Percentiles rank a stretch among this genome's conserved stretches.
Conservation (phyloP, 2,329 filamentous ascomycete genomes). For the Cladobotryum protrusum region DNA sequence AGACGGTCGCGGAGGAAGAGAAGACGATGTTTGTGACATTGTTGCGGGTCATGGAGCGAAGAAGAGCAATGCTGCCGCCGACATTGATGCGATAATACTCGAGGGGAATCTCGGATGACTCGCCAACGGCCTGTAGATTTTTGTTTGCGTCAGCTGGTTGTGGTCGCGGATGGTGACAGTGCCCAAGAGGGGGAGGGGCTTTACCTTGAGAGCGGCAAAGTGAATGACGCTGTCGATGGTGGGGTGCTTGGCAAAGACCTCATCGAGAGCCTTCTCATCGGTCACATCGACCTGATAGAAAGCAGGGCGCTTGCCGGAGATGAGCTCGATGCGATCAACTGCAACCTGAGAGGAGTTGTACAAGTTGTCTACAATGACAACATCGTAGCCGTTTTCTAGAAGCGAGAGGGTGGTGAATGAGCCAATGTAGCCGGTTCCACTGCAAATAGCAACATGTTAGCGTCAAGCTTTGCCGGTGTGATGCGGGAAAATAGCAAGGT, state of each 20-base stretch:
- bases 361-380: constrained; percentile 91
- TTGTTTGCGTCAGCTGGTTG: constrained; percentile 12
- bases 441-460: constrained; percentile 34
- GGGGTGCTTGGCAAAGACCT: constrained; percentile 81
- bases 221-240: constrained; percentile 98
- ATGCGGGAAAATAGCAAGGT: neutral
- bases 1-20: constrained; percentile 95
- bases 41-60: constrained; percentile 81
- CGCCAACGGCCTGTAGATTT: constrained; percentile 71
- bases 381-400: constrained; percentile 90
- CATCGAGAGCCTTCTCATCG: constrained; percentile 74
- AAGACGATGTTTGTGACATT: constrained; percentile 97
- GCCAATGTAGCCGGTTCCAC: constrained; percentile 98
- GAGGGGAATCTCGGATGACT: constrained; percentile 87
- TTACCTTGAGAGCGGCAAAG: constrained; percentile 92
- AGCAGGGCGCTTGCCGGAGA: constrained; percentile 77
- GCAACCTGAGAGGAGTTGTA: constrained; percentile 95
- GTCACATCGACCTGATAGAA: constrained; percentile 89
- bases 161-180: neutral
- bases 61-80: constrained; percentile 79
- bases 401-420: constrained; percentile 92
- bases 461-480: neutral
- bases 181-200: constrained; percentile 11
- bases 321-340: constrained; percentile 89
- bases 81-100: constrained; percentile 99